These are phyloP conservation scores for Byssothecium circinans DNA, from an alignment of 2,329 filamentous ascomycete genomes.

Conservation along the genomic window DNA sequence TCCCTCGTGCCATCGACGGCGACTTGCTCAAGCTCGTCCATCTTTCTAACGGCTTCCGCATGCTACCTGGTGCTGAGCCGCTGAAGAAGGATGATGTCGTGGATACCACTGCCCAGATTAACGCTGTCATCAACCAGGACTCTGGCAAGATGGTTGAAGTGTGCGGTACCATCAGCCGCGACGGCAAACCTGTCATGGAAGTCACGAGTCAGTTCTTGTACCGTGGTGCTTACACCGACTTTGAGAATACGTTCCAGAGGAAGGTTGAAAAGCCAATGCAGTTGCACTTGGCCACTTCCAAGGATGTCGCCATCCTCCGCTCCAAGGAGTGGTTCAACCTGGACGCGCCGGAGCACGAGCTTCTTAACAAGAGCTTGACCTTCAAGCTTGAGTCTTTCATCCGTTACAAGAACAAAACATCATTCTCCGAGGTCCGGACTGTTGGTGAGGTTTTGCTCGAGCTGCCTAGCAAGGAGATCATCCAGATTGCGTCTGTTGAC, in stretches of 20 bases:
- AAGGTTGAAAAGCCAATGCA: slow-evolving; percentile 96
- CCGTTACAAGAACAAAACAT: slow-evolving; percentile 90
- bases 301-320: slow-evolving; percentile 89
- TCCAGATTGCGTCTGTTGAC: slow-evolving; percentile 95
- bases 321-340: slow-evolving; percentile 98
- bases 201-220: slow-evolving; percentile 98
- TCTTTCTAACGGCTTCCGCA: slow-evolving; percentile 95
- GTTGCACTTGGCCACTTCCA: slow-evolving; percentile 80
- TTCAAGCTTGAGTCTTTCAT: slow-evolving; percentile 94
- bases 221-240: slow-evolving; percentile 89
- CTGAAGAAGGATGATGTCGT: slow-evolving; percentile 94
- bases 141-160: slow-evolving; percentile 99
- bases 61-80: slow-evolving; percentile 93
- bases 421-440: slow-evolving; percentile 91
- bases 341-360: slow-evolving; percentile 79
- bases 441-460: slow-evolving; percentile 90
- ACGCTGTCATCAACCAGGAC: slow-evolving; percentile 96
- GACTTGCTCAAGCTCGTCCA: slow-evolving; percentile 96
- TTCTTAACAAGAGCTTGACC: slow-evolving; percentile 88
- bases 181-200: slow-evolving; percentile 89
- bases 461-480: slow-evolving; percentile 93
- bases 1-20: slow-evolving; percentile 93
- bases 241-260: slow-evolving; percentile 97
- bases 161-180: slow-evolving; percentile 90
- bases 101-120: slow-evolving; percentile 91